phyloP scores from a whole-genome alignment of 1,284 basidiomycete genomes.

The Ganoderma meredithae region DNA sequence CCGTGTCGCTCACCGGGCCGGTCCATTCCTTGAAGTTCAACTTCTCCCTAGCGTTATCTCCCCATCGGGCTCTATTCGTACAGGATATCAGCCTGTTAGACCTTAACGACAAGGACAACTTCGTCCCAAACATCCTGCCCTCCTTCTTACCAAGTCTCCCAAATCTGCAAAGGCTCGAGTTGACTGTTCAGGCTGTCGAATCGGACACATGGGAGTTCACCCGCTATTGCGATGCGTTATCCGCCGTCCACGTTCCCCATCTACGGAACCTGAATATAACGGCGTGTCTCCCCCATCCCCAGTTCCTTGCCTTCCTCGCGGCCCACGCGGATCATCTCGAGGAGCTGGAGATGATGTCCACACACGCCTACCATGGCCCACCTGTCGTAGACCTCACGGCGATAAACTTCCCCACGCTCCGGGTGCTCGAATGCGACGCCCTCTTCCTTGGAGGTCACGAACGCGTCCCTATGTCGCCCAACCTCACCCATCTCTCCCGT shows the following conservation, averaged over 20 bases:
- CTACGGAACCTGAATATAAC: no score
- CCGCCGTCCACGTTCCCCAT: no score
- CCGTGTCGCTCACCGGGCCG: not conserved
- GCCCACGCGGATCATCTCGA: no score
- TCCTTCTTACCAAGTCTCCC: no score
- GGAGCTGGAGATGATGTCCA: not conserved
- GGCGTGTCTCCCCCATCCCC: no score
- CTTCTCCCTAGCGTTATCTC: not conserved
- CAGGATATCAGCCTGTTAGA: not conserved
- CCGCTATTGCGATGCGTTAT: no score
- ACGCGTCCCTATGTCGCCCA: not conserved
- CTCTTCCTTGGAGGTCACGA: not conserved
- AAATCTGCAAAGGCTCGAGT: no score
- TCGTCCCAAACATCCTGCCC: no score
- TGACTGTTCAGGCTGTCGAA: no score
- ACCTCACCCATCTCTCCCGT: slow-evolving; percentile 15
- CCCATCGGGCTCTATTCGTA: not conserved
- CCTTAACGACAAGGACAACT: no score
- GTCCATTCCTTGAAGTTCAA: not conserved
- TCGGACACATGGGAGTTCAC: no score
- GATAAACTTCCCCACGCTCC: not conserved
- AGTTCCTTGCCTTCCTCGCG: no score
- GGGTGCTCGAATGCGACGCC: not conserved
- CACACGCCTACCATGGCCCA: not conserved
- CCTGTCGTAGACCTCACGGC: not conserved